Evolutionary conservation across 805 yeast genomes (phyloP), one percentile per base, ranked within the genome.

Genomic region (Jamesozyma hellenica): DNA sequence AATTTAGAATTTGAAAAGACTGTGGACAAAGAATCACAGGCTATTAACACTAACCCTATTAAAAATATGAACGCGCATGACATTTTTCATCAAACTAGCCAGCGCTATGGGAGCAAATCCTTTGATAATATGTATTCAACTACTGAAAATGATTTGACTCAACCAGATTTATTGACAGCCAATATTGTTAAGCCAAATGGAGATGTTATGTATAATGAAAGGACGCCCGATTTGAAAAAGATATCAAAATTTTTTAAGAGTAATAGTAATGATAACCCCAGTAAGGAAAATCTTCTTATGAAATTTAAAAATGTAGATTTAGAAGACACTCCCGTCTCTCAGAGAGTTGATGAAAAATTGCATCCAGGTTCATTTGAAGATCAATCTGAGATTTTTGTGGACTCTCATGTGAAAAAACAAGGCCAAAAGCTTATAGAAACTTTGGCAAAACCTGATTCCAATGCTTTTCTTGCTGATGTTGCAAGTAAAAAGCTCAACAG

Each of bases 221-320:
- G 52, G 17, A 53, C 62, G 8, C 62, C 60, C 3, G 53, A 55
- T 38, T 35, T 56, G 2, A 49, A 51, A 16, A 48, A 50, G 32
- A 46, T 57, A 25, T 47, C 53, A 3, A 48, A 48, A 19, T 57
- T 51, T 34, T 49, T 56, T 35, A 50, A 46, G 32, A 40, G 38
- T 3, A 45, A 46, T 17, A 47, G 39, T 21, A 43, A 54, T 2
- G 47, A 53, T 8, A 21, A 21, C 23, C 8, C 23, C 8, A 39
- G 36, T 5, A 47, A 42, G 25, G 43, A 40, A 14, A 46, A 41
- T 16, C 30, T 48, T 4, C 28, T 47, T 8, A 28, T 34, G 2
- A 44, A 42, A 31, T 42, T 45, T 17, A 38, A 45, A 28, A 34
- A 42, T 13, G 38, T 47, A 12, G 38, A 43, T 17, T 16, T 26